Percentiles rank a stretch among this genome's conserved stretches.
phyloP scores from a whole-genome alignment of 352 stramenopile genomes.

The Pythium biforme region DNA sequence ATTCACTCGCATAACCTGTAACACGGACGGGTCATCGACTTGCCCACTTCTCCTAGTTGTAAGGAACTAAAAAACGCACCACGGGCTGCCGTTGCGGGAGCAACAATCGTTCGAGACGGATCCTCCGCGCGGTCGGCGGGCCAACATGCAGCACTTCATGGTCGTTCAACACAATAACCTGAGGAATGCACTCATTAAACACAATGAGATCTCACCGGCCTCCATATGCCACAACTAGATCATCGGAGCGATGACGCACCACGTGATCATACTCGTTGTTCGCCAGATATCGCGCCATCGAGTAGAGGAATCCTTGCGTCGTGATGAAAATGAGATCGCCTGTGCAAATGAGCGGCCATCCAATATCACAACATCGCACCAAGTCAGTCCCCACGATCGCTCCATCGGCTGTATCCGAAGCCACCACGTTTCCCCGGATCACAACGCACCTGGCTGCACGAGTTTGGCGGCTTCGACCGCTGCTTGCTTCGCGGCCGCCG shows the following conservation, averaged over 20 bases:
- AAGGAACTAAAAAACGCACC: conserved; percentile 26
- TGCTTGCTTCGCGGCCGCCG: conserved; percentile 54
- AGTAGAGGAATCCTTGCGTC: conserved; percentile 69
- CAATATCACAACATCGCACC: background rate
- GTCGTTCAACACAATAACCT: conserved; percentile 70
- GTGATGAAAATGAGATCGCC: conserved; percentile 83
- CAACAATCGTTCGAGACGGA: conserved; percentile 65
- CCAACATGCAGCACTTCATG: conserved; percentile 63
- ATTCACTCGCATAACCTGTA: conserved; percentile 49
- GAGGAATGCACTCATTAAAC: too few relatives aligned
- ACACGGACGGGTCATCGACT: background rate
- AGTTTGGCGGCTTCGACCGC: conserved; percentile 58
- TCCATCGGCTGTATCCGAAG: background rate
- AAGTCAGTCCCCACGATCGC: background rate
- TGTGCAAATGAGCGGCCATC: conserved; percentile 22
- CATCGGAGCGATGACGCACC: conserved; percentile 23
- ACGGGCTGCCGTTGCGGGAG: conserved; percentile 70
- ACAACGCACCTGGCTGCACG: conserved; percentile 49
- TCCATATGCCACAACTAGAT: background rate
- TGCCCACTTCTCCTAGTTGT: background rate
- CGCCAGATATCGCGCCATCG: conserved; percentile 53
- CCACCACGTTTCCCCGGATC: background rate
- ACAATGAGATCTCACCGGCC: background rate
- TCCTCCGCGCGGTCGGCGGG: conserved; percentile 47
- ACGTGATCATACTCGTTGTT: conserved; percentile 78